Percentiles rank a stretch among this genome's conserved stretches.
Evolutionary conservation across 345 rosid genomes (phyloP).

Genomic region (Tarenaya hassleriana): DNA sequence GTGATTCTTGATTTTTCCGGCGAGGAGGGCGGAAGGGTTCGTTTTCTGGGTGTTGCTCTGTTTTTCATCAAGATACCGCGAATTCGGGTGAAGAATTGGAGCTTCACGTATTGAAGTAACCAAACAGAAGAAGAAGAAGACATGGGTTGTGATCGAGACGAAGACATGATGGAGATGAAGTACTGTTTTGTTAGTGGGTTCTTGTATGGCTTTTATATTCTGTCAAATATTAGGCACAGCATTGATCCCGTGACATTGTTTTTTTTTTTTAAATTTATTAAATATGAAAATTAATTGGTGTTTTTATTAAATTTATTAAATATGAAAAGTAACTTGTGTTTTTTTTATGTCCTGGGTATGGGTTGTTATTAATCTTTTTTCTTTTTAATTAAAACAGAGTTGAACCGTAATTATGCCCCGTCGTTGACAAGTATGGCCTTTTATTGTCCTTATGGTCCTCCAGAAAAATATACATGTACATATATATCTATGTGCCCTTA

Average conservation of each 20-base stretch:
- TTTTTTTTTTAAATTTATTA: too few species aligned
- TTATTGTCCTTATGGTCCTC: too few species aligned
- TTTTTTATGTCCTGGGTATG: too few species aligned
- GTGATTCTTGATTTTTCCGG: slow-evolving; percentile 21
- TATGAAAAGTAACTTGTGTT: too few species aligned
- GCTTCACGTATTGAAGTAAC: slow-evolving; percentile 37
- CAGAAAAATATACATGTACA: too few species aligned
- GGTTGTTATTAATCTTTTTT: too few species aligned
- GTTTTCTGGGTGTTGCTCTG: slow-evolving; percentile 37
- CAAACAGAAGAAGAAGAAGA: slow-evolving; percentile 38
- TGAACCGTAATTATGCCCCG: too few species aligned
- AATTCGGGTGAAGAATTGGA: slow-evolving; percentile 49
- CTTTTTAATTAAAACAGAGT: too few species aligned
- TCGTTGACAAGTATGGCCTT: too few species aligned
- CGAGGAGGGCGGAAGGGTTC: slow-evolving; percentile 9
- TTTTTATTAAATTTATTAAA: too few species aligned
- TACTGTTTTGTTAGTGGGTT: slow-evolving; percentile 26
- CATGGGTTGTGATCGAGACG: slow-evolving; percentile 33
- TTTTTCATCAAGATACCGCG: slow-evolving; percentile 56
- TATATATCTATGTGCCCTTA: neutral
- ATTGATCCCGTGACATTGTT: too few species aligned
- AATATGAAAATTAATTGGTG: too few species aligned
- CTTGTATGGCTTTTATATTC: slow-evolving; percentile 14
- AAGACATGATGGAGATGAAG: slow-evolving; percentile 24
- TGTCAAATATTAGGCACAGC: slow-evolving; percentile 15